phyloP scores from a whole-genome alignment of 2,329 filamentous ascomycete genomes.

The Ophiostoma australiae region DNA sequence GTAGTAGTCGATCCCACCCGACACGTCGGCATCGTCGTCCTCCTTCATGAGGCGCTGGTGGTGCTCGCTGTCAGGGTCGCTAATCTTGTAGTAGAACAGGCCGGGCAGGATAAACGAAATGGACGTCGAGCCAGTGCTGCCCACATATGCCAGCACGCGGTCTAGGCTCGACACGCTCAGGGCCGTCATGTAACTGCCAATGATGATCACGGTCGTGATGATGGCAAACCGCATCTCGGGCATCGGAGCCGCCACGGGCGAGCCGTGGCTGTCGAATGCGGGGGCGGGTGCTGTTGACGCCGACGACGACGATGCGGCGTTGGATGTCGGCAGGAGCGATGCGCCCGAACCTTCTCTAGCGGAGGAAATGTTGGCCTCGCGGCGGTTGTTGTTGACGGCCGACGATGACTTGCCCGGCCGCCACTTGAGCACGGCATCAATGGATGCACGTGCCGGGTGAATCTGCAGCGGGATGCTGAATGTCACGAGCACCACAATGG shows the following conservation, averaged over 20 bases:
- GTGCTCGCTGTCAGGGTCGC: slow-evolving; percentile 76
- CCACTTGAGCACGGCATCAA: slow-evolving; percentile 94
- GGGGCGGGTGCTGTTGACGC: slow-evolving; percentile 32
- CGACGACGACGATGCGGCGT: slow-evolving; percentile 28
- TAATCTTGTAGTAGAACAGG: slow-evolving; percentile 98
- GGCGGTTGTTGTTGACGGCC: slow-evolving; percentile 12
- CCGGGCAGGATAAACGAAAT: slow-evolving; percentile 97
- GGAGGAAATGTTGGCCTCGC: slow-evolving; percentile 29
- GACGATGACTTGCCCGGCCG: slow-evolving; percentile 50
- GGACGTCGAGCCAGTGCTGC: slow-evolving; percentile 86
- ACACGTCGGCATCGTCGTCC: slow-evolving; percentile 74
- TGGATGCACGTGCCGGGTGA: slow-evolving; percentile 89
- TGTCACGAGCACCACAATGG: slow-evolving; percentile 92
- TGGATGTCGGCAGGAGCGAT: slow-evolving; percentile 40
- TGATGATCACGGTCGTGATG: slow-evolving; percentile 80
- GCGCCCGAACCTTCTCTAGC: slow-evolving; percentile 41
- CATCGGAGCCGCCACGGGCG: slow-evolving; percentile 57
- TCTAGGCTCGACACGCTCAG: slow-evolving; percentile 88
- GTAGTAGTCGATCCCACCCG: slow-evolving; percentile 33
- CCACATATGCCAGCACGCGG: slow-evolving; percentile 89
- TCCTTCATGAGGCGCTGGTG: slow-evolving; percentile 86
- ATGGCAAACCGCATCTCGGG: slow-evolving; percentile 82
- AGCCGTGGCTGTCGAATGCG: slow-evolving; percentile 45
- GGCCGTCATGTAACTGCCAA: slow-evolving; percentile 78
- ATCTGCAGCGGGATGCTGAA: slow-evolving; percentile 95